Conservation (phyloP, 2,329 filamentous ascomycete species). For the Achaetomium macrosporum region DNA sequence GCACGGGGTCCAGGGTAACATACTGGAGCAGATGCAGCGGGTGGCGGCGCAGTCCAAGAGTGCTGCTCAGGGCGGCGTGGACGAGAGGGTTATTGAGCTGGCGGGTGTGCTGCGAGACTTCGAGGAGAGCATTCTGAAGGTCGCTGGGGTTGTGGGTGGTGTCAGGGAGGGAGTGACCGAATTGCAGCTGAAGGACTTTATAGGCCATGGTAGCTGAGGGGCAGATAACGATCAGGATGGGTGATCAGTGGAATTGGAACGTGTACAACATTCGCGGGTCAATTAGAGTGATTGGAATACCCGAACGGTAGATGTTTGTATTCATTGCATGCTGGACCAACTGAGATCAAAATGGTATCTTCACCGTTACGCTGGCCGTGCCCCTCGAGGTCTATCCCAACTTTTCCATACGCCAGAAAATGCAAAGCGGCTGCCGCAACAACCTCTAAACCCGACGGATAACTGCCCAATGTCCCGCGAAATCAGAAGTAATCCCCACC, state of each 20-base stretch:
- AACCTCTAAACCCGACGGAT: neutral
- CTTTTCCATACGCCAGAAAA: slow-evolving; percentile 8
- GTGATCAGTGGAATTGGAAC: neutral
- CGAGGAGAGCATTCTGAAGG: slow-evolving; percentile 57
- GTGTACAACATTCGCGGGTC: slow-evolving; percentile 3
- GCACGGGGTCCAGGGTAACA: slow-evolving; percentile 54
- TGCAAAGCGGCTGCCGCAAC: neutral
- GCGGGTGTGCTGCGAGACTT: slow-evolving; percentile 58
- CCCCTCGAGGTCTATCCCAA: neutral
- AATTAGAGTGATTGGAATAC: slow-evolving; percentile 1
- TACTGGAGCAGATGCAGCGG: slow-evolving; percentile 55
- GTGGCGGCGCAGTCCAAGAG: slow-evolving; percentile 31
- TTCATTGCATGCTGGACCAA: neutral
- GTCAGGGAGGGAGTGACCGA: slow-evolving; percentile 56
- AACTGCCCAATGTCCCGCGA: neutral
- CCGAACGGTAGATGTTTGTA: neutral
- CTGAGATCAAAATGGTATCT: slow-evolving; percentile 11
- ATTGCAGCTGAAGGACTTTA: slow-evolving; percentile 46
- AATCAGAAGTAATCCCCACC: slow-evolving; percentile 29
- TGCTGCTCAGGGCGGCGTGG: slow-evolving; percentile 32
- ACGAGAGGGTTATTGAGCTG: slow-evolving; percentile 46
- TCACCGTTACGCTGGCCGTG: neutral
- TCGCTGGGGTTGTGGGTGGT: slow-evolving; percentile 54
- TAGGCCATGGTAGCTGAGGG: slow-evolving; percentile 28
- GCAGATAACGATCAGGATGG: neutral